These are phyloP conservation scores for Rutstroemia sp. DNA, from an alignment of 2,329 filamentous ascomycete genomes.

Conservation along the genomic window DNA sequence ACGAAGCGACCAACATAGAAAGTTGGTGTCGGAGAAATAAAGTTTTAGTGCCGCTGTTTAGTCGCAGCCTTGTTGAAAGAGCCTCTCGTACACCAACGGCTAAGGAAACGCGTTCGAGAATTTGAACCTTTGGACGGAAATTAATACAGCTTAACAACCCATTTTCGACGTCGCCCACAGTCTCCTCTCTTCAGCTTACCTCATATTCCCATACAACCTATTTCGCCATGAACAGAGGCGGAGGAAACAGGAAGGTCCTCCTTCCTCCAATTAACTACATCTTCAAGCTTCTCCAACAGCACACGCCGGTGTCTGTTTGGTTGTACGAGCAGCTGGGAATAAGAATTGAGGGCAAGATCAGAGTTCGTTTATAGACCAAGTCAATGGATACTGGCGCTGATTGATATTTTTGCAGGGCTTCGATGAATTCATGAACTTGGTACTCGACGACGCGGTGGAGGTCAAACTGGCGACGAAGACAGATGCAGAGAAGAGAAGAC, in stretches of 20 bases:
- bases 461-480: conserved; percentile 79
- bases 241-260: conserved; percentile 52
- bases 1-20: no score
- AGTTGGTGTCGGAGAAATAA: conserved; percentile 6
- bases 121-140: background rate
- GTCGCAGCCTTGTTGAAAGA: background rate
- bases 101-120: background rate
- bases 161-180: background rate
- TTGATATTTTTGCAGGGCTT: conserved; percentile 59
- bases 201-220: background rate
- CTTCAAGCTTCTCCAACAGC: conserved; percentile 75
- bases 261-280: conserved; percentile 81
- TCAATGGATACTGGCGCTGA: conserved; percentile 12
- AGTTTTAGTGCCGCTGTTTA: conserved; percentile 8
- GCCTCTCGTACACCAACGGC: background rate
- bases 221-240: conserved; percentile 29
- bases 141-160: background rate
- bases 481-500: conserved; percentile 69
- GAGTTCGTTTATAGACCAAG: conserved; percentile 48
- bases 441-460: conserved; percentile 91
- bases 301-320: conserved; percentile 88
- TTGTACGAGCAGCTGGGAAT: conserved; percentile 93
- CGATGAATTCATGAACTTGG: conserved; percentile 99
- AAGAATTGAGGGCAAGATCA: conserved; percentile 92
- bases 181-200: background rate